Percentiles rank a stretch among this genome's conserved stretches.
Evolutionary conservation across 129 eudicot species (phyloP).

Genomic region (Centaurea solstitialis): DNA sequence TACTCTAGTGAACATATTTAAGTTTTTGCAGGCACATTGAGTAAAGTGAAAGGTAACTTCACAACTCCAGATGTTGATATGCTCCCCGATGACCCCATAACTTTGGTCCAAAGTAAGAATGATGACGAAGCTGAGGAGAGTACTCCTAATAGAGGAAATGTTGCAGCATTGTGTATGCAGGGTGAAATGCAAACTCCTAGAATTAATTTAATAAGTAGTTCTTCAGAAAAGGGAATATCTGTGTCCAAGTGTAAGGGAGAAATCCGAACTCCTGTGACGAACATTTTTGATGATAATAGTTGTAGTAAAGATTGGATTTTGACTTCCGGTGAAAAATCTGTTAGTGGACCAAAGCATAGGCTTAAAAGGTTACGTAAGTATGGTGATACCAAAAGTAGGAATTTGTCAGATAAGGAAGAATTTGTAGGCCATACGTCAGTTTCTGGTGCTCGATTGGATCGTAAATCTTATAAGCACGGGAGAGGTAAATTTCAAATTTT

Average conservation of each 20-base stretch:
- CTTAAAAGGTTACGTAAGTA: slow-evolving; percentile 70
- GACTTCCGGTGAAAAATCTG: slow-evolving; percentile 55
- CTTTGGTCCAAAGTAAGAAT: slow-evolving; percentile 26
- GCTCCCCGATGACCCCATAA: slow-evolving; percentile 13
- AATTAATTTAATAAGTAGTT: neutral
- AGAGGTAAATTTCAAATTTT: slow-evolving; percentile 44
- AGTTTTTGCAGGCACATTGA: slow-evolving; percentile 41
- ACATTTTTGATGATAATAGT: slow-evolving; percentile 42
- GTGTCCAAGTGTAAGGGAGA: slow-evolving; percentile 38
- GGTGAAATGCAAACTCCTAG: slow-evolving; percentile 32
- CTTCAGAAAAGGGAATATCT: slow-evolving; percentile 18
- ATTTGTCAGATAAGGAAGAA: slow-evolving; percentile 22
- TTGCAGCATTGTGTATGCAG: neutral
- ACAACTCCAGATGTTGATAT: slow-evolving; percentile 29
- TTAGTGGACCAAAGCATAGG: slow-evolving; percentile 43
- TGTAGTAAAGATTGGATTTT: slow-evolving; percentile 67
- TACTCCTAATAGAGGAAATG: slow-evolving; percentile 15
- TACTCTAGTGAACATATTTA: slow-evolving; percentile 15
- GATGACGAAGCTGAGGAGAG: slow-evolving; percentile 21
- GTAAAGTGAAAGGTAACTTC: slow-evolving; percentile 14
- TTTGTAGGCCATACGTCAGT: slow-evolving; percentile 12
- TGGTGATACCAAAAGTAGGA: slow-evolving; percentile 44
- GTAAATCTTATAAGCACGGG: slow-evolving; percentile 19
- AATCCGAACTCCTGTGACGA: slow-evolving; percentile 44
- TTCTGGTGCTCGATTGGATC: slow-evolving; percentile 26